Conservation (phyloP, 2,329 filamentous ascomycete species). For the Fusarium torulosum region DNA sequence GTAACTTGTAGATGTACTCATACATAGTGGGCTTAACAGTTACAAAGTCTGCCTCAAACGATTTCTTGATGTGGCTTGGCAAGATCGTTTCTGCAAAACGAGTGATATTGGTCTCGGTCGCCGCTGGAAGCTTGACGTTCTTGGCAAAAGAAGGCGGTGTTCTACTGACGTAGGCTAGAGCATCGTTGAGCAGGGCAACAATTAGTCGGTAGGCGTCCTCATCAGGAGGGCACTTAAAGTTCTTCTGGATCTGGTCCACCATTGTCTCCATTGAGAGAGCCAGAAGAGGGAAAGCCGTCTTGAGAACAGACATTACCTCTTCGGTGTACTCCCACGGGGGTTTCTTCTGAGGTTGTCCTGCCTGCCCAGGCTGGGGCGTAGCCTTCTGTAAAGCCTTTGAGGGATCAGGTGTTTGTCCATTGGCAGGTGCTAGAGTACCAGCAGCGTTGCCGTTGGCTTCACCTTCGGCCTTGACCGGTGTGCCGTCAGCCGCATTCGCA, state of each 20-base stretch:
- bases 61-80: conserved; percentile 92
- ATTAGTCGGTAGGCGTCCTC: conserved; percentile 98
- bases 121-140: conserved; percentile 88
- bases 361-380: conserved; percentile 25
- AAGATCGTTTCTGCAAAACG: conserved; percentile 97
- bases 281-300: conserved; percentile 95
- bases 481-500: conserved; percentile 60
- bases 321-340: conserved; percentile 97
- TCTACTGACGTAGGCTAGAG: conserved; percentile 89
- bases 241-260: conserved; percentile 98
- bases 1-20: conserved; percentile 97
- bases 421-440: conserved; percentile 46
- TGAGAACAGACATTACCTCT: conserved; percentile 93
- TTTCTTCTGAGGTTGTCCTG: conserved; percentile 67
- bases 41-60: conserved; percentile 98
- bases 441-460: conserved; percentile 51
- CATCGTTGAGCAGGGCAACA: conserved; percentile 96
- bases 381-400: conserved; percentile 44
- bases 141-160: conserved; percentile 88
- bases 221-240: conserved; percentile 98
- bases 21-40: conserved; percentile 95
- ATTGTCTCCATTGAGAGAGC: conserved; percentile 99
- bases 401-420: conserved; percentile 44
- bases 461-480: conserved; percentile 61
- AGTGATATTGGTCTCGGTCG: conserved; percentile 96